Evolutionary conservation across 352 stramenopile species (phyloP), one percentile per base, ranked within the genome.

Genomic region (Globisporangium spinosum): DNA sequence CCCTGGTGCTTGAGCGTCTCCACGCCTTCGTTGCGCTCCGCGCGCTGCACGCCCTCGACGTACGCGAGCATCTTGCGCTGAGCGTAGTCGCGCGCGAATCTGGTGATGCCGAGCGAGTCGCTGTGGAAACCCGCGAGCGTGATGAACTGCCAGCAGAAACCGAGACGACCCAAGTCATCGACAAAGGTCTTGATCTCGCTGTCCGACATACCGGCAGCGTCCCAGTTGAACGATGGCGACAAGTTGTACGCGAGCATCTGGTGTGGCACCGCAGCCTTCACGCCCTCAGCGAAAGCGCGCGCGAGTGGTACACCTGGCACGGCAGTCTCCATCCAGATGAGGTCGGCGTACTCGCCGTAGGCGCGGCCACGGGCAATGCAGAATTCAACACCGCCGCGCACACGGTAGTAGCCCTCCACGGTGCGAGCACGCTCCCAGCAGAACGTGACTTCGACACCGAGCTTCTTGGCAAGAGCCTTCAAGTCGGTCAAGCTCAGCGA

Each of bases 181-280:
- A 99, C 98, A 79, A 99, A 99, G 23, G 78, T 87, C 54, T 88
- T 83, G 66, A 99, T 97, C 74, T 99, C 79, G 34, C 72, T 76
- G 70, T 99, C 96, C 35, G 84, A 94, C 94, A 99, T 98, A 23
- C 96, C 96, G 22, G 95, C 97, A 34, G 93, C 93, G 73, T 99
- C 96, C 97, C 97, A 99, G 86, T 99, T 99, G 80, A 99, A 99
- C 65, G 89, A 98, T 63, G 97, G 97, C 65, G 90, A 98, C 65
- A 99, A 66, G 85, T 99, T 99, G 90, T 99, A 99, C 60, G 97
- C 96, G 68, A 99, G 89, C 95, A 99, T 99, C 75, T 99, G 93
- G 77, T 98, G 85, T 13, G 97, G 97, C 40, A 94, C 75, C 51
- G 90, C 87, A 20, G 86, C 75, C 70, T 98, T 97, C 22, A 99